Evolutionary conservation across 805 yeast genomes (phyloP).

Genomic region (Metschnikowia anglica): DNA sequence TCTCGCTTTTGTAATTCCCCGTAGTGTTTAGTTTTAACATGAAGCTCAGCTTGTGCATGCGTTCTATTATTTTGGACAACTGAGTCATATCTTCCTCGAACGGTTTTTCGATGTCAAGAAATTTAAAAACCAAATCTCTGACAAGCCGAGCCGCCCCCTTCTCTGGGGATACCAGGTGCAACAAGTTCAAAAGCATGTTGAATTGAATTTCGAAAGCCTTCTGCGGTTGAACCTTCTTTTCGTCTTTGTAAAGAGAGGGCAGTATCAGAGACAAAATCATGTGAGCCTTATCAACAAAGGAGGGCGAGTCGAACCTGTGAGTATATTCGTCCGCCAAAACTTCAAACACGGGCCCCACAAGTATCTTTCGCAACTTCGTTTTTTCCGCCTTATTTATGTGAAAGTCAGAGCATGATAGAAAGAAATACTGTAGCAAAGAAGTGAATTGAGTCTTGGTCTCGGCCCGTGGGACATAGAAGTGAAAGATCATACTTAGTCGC

Average conservation of each 20-base stretch:
- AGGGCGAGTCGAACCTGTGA: neutral
- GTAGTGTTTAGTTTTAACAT: constrained; percentile 6
- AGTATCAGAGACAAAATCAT: constrained; percentile 5
- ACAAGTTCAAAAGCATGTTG: constrained; percentile 18
- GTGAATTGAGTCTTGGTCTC: neutral
- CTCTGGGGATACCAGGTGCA: constrained; percentile 2
- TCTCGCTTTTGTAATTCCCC: constrained; percentile 2
- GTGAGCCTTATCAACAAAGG: constrained; percentile 3
- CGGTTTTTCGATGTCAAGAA: constrained; percentile 1
- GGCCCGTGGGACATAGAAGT: constrained; percentile 4
- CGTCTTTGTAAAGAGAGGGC: constrained; percentile 14
- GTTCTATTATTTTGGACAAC: neutral
- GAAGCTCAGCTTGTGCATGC: neutral
- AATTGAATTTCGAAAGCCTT: constrained; percentile 25
- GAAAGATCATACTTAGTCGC: constrained; percentile 23
- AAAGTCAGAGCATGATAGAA: constrained; percentile 29
- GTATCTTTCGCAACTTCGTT: constrained; percentile 12
- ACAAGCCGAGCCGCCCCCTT: neutral
- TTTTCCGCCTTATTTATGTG: constrained; percentile 25
- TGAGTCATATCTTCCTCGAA: neutral
- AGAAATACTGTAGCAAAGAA: constrained; percentile 15
- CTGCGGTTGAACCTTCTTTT: constrained; percentile 4
- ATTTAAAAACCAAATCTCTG: constrained; percentile 1
- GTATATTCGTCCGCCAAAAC: constrained; percentile 7
- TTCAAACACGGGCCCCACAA: constrained; percentile 22